phyloP scores from a whole-genome alignment of 2,329 filamentous ascomycete genomes.

The Monilinia laxa region DNA sequence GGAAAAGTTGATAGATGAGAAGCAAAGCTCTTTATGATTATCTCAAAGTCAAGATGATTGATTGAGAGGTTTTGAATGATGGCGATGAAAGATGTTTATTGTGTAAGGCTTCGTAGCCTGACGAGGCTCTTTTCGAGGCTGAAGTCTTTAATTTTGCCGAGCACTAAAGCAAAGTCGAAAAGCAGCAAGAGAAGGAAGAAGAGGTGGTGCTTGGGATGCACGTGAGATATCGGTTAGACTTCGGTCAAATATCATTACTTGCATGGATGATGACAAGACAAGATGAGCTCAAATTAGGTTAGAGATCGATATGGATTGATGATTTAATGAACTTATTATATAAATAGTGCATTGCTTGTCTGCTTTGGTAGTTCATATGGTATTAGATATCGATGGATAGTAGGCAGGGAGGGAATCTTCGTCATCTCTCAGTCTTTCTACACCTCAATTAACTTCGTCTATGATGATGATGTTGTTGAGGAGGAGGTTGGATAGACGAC shows the following conservation, averaged over 20 bases:
- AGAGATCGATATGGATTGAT: too few species aligned
- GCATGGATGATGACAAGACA: too few species aligned
- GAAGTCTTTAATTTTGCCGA: conserved; percentile 23
- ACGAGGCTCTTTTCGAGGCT: conserved; percentile 24
- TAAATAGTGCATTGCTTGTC: too few species aligned
- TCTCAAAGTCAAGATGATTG: conserved; percentile 15
- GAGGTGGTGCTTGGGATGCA: neutral
- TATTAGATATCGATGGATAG: too few species aligned
- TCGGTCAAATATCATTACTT: too few species aligned
- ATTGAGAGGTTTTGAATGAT: conserved; percentile 1
- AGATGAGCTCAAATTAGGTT: too few species aligned
- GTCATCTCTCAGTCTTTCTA: too few species aligned
- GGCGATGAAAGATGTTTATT: conserved; percentile 18
- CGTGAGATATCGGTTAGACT: neutral
- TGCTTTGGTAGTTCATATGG: too few species aligned
- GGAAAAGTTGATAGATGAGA: neutral
- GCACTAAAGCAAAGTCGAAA: conserved; percentile 7
- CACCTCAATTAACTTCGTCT: too few species aligned
- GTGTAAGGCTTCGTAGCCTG: conserved; percentile 25
- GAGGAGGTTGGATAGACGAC: neutral
- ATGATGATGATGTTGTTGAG: too few species aligned
- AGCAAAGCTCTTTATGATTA: conserved; percentile 8
- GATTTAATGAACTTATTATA: too few species aligned
- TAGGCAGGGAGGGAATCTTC: too few species aligned
- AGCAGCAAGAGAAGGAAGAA: conserved; percentile 1